Evolutionary conservation across 495 filamentous ascomycete species (phyloP), one percentile per base, ranked within the genome.

Genomic region (Saxispiralis lemnorum): DNA sequence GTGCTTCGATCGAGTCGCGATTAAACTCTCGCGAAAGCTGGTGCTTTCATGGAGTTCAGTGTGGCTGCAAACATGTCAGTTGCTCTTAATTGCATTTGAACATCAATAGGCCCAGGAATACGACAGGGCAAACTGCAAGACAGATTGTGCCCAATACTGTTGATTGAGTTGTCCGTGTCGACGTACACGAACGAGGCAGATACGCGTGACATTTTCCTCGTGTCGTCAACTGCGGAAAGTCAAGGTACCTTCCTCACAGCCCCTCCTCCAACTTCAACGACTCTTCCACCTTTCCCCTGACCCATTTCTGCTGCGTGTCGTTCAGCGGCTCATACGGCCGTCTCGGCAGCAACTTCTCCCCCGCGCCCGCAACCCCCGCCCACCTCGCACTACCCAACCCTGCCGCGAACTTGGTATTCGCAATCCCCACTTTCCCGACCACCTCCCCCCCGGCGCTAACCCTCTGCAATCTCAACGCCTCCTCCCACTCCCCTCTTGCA

Each of bases 391-490:
- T 67, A 38, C 66, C 69, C 18, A 73, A 46, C 5, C 70, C 66
- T 4, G 69, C 71, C 1, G 71, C 78, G 57, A 74, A 80, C 59
- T 81, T 82, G 19, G 73, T 76, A 18, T 65, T 63, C 21, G 73
- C 71, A 54, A 81, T 77, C 2, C 78, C 76, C 34, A 58, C 58
- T 56, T 76, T 76, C 47, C 68, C 66, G 34, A 70, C 65, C 39
- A 65, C 66, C 57, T 81, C 76, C 14, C 66, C 67, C 31, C 63
- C 40, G 6, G 69, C 67, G 1, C 67, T 61, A 38, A 63, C 68
- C 41, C 63, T 59, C 48, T 79, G 76, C 45, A 79, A 49, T 48
- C 57, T 59, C 46, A 78, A 38, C 28, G 76, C 75, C 51, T 77
- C 70, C 3, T 61, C 56, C 15, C 59, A 50, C 50, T 65, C 67